Base-by-base conservation (phyloP, 306 rosid species). In the Comarum palustre region DNA sequence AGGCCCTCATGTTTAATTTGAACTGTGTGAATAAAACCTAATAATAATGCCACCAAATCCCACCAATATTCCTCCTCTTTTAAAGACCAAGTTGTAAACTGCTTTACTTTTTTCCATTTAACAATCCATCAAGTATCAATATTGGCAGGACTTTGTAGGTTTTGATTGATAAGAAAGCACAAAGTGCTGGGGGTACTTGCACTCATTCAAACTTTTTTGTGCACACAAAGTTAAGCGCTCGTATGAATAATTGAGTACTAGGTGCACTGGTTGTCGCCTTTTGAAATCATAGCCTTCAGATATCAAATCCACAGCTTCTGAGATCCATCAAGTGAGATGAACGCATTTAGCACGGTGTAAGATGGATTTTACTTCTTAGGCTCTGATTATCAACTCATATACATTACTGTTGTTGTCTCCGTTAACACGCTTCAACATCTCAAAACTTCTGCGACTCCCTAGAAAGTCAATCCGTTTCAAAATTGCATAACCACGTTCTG, bases 341-440 rank as follows among this genome's bases (percentile, higher is more conserved):
- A 27, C 45, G 69, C 32, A 20, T 64, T n/a, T 39, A 20, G 9
- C 19, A 12, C 11, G 27, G 68, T 15, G 47, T 63, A 38, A 58
- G 58, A 39, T 25, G 64, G 63, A 34, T 36, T 14, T 31, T 59
- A 59, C 65, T 14, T 59, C 75, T 90, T 84, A 94, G 1, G 99
- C 96, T 79, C 96, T 84, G 84, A 95, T 81, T 69, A 95, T 73
- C 71, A 95, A 80, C 82, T 95, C 97, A 41, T 95, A 95, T n/a
- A 91, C 96, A 12, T 95, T 95, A 76, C 93, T 86, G 86, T 86
- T 89, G 86, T 90, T 91, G 68, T 91, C 97, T 1, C 94, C 96
- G 19, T 67, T 73, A 17, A 95, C 92, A 66, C 99, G 96, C 83
- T 92, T 91, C 84, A 95, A 78, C 96, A 82, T 88, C 82, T 95